Percentiles rank a stretch among this genome's conserved stretches.
Conservation (phyloP, 2,329 filamentous ascomycete genomes). For the Gyromitra esculenta region DNA sequence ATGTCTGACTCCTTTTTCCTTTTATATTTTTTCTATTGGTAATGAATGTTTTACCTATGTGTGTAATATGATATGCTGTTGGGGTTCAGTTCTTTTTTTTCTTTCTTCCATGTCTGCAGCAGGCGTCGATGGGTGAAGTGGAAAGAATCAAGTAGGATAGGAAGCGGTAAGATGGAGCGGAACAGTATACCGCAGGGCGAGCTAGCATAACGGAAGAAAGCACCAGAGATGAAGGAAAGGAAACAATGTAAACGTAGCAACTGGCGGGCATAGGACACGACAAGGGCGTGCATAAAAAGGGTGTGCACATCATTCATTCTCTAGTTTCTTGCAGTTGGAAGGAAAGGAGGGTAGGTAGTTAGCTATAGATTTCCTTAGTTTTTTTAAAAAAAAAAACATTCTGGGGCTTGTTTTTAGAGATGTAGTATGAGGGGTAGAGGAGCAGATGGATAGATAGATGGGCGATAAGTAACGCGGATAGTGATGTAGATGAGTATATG, state of each 20-base stretch:
- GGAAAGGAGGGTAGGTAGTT: too few species aligned
- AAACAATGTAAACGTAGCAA: background rate
- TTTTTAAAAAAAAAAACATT: too few species aligned
- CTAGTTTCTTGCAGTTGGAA: too few species aligned
- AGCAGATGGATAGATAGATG: background rate
- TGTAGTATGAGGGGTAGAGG: background rate
- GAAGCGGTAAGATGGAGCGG: background rate
- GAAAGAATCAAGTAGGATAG: background rate
- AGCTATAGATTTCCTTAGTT: too few species aligned
- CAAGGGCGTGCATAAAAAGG: background rate
- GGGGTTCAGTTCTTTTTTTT: slow-evolving; percentile 13
- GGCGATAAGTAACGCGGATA: background rate
- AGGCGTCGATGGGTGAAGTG: background rate
- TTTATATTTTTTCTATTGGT: background rate
- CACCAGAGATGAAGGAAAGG: background rate
- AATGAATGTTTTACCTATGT: background rate
- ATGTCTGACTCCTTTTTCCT: background rate
- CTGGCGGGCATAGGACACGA: background rate
- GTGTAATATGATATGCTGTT: slow-evolving; percentile 28
- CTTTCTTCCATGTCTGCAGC: background rate
- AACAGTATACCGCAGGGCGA: background rate
- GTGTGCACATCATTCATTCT: background rate
- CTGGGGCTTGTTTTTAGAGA: too few species aligned
- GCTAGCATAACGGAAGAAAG: background rate
- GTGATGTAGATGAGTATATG: background rate